phyloP scores from a whole-genome alignment of 2,329 filamentous ascomycete species.

The Scytalidium sp. region DNA sequence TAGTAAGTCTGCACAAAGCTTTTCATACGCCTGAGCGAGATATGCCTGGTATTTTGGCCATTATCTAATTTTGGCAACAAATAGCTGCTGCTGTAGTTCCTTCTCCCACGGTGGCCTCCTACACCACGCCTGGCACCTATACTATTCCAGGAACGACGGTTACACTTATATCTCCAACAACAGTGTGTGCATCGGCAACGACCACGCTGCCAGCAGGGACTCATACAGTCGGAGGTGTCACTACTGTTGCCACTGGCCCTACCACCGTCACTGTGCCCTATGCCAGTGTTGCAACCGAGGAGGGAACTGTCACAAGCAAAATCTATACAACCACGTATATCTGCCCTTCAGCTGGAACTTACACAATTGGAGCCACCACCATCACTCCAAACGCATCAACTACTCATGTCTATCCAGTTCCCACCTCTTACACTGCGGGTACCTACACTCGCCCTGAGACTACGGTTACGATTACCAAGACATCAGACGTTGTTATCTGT shows the following conservation, averaged over 20 bases:
- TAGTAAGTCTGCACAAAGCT: too few species aligned
- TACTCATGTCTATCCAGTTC: conserved; percentile 61
- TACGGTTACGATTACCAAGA: conserved; percentile 67
- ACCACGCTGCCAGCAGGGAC: conserved; percentile 58
- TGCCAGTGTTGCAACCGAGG: conserved; percentile 58
- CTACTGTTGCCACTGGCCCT: conserved; percentile 62
- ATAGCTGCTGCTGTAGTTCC: conserved; percentile 35
- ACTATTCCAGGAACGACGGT: conserved; percentile 73
- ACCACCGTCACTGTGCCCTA: conserved; percentile 70
- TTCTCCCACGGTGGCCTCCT: conserved; percentile 46
- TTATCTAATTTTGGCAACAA: too few species aligned
- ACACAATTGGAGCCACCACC: conserved; percentile 69
- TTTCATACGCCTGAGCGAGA: too few species aligned
- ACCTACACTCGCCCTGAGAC: conserved; percentile 69
- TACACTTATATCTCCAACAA: conserved; percentile 63
- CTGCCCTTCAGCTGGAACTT: conserved; percentile 71
- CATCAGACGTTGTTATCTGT: conserved; percentile 67
- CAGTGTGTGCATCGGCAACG: conserved; percentile 59
- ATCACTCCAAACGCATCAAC: conserved; percentile 54
- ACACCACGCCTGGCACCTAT: conserved; percentile 68
- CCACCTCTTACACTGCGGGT: conserved; percentile 63
- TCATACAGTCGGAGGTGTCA: conserved; percentile 70
- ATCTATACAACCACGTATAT: conserved; percentile 69
- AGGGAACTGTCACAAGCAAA: conserved; percentile 61
- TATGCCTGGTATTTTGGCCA: too few species aligned